phyloP scores from a whole-genome alignment of 352 stramenopile genomes.

The Phytophthora niederhauseri region DNA sequence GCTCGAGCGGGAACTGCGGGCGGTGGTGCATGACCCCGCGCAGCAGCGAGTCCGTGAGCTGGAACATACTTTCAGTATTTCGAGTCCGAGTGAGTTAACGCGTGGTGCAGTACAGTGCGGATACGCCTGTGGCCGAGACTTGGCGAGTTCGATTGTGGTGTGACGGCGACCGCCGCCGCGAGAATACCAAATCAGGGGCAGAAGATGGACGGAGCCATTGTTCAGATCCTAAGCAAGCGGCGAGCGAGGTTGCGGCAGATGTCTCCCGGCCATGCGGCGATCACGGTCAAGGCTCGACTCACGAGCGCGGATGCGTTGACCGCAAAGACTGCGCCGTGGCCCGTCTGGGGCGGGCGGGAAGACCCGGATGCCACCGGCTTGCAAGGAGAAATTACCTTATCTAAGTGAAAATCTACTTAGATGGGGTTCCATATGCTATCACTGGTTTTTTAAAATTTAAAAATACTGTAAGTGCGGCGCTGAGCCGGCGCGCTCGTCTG shows the following conservation, averaged over 20 bases:
- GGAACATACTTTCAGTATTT: slow-evolving; percentile 27
- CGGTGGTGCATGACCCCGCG: slow-evolving; percentile 31
- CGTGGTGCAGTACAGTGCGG: slow-evolving; percentile 18
- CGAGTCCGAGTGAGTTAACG: background rate
- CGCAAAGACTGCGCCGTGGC: slow-evolving; percentile 7
- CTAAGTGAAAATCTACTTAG: no score
- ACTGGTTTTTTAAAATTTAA: no score
- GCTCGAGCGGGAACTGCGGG: slow-evolving; percentile 32
- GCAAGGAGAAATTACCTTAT: background rate
- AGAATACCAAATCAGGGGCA: slow-evolving; percentile 32
- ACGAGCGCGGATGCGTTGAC: slow-evolving; percentile 20
- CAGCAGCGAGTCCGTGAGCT: slow-evolving; percentile 33
- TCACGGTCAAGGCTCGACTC: slow-evolving; percentile 30
- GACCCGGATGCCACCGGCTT: slow-evolving; percentile 13
- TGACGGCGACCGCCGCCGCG: slow-evolving; percentile 7
- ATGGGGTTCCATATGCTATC: no score
- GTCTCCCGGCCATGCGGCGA: slow-evolving; percentile 14
- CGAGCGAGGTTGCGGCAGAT: slow-evolving; percentile 20
- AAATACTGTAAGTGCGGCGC: no score
- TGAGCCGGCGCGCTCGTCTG: no score
- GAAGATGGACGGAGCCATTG: slow-evolving; percentile 29
- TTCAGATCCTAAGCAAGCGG: slow-evolving; percentile 23
- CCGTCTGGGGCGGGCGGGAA: slow-evolving; percentile 18
- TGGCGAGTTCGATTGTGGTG: slow-evolving; percentile 33
- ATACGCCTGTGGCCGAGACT: slow-evolving; percentile 35